Conservation (phyloP, 1,139 yeast species). For the Diutina ranongensis region DNA sequence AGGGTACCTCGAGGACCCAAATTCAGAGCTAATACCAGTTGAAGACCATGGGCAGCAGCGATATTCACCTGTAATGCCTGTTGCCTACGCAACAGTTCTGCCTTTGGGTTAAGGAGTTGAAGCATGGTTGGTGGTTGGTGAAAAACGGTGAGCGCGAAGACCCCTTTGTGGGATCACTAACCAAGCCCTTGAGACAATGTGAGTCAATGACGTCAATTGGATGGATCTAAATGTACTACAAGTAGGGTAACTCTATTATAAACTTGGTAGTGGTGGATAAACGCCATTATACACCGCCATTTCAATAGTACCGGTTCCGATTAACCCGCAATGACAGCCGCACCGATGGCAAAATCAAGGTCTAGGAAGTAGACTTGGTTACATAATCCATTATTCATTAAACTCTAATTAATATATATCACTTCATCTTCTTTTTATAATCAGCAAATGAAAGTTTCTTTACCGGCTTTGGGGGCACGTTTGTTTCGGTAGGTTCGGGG, state of each 20-base stretch:
- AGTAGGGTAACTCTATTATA: no score
- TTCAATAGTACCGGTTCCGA: no score
- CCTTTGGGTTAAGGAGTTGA: slow-evolving; percentile 91
- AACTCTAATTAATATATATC: no score
- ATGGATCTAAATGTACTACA: no score
- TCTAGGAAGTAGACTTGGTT: no score
- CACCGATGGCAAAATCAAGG: no score
- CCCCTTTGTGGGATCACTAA: not conserved
- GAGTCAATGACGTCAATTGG: not conserved
- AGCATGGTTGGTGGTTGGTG: slow-evolving; percentile 31
- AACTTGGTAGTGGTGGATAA: no score
- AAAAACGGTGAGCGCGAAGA: not conserved
- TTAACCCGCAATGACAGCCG: no score
- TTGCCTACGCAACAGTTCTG: slow-evolving; percentile 86
- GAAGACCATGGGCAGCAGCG: slow-evolving; percentile 94
- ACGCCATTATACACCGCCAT: no score
- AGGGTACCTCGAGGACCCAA: slow-evolving; percentile 96
- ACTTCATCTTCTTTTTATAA: slow-evolving; percentile 59
- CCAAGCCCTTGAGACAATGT: not conserved
- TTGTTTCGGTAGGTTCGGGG: not conserved
- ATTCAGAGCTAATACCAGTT: slow-evolving; percentile 81
- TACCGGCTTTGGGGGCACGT: slow-evolving; percentile 18
- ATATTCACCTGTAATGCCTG: slow-evolving; percentile 95
- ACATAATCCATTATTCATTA: no score
- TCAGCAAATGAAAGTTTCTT: slow-evolving; percentile 79